Conservation (phyloP, 441 rosid species). For the Erodium texanum region DNA sequence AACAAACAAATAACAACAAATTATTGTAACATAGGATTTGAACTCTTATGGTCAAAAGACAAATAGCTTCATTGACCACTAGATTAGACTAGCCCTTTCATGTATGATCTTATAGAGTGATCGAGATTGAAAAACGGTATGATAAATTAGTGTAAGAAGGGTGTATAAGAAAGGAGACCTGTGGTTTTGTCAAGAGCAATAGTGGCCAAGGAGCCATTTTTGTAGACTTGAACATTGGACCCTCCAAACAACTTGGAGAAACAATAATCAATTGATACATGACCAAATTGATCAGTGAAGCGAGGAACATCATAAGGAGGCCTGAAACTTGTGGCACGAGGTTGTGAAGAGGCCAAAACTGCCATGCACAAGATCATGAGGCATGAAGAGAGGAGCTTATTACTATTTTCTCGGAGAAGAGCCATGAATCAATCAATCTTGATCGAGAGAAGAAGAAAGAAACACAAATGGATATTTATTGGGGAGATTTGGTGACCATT, state of each 20-base stretch:
- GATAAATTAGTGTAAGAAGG: too few species aligned
- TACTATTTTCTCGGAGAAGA: conserved; percentile 18
- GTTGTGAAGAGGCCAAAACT: conserved; percentile 41
- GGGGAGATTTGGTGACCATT: background rate
- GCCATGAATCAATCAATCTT: background rate
- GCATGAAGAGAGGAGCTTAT: conserved; percentile 16
- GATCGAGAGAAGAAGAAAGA: background rate
- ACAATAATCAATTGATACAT: conserved; percentile 36
- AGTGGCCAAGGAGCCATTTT: conserved; percentile 48
- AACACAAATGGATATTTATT: background rate
- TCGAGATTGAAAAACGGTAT: too few species aligned
- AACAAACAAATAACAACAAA: too few species aligned
- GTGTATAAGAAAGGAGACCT: conserved; percentile 27
- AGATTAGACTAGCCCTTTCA: too few species aligned
- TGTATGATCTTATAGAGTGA: too few species aligned
- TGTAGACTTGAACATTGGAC: conserved; percentile 38
- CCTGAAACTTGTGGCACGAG: conserved; percentile 29
- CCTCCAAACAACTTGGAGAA: conserved; percentile 44
- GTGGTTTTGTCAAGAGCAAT: conserved; percentile 66
- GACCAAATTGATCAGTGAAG: conserved; percentile 53
- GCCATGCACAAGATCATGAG: conserved; percentile 29
- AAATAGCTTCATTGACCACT: too few species aligned
- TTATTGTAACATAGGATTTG: too few species aligned
- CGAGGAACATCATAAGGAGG: conserved; percentile 47
- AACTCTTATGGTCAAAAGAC: too few species aligned